Evolutionary conservation across 345 rosid genomes (phyloP).

Genomic region (Syzygium aqueum): DNA sequence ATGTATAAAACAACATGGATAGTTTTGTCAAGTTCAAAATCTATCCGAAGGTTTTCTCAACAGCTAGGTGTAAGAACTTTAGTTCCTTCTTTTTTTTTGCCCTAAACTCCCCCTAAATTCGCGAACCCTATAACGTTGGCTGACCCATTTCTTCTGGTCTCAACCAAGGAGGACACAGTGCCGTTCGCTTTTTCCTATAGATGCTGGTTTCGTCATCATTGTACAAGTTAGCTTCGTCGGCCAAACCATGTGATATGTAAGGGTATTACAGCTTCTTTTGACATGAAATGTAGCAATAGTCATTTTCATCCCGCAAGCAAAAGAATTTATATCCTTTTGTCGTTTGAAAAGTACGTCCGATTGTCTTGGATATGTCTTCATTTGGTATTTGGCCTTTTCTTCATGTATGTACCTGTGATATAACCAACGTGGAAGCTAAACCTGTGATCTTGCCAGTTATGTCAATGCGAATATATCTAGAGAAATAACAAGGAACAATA

Average conservation of each 20-base stretch:
- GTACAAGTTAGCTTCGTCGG: not conserved
- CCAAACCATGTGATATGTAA: not conserved
- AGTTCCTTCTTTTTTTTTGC: not conserved
- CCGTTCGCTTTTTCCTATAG: not conserved
- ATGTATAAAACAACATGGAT: too few relatives aligned
- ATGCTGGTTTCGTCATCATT: not conserved
- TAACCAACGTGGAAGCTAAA: not conserved
- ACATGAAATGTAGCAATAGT: not conserved
- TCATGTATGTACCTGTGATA: not conserved
- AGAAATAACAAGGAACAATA: not conserved
- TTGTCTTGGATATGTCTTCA: not conserved
- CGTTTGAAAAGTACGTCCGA: not conserved
- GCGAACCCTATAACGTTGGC: not conserved
- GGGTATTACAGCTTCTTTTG: too few relatives aligned
- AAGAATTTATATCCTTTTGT: not conserved
- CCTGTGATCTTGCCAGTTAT: not conserved
- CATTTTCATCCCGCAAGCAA: not conserved
- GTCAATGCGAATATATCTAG: too few relatives aligned
- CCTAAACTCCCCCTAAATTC: not conserved
- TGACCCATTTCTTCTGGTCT: not conserved
- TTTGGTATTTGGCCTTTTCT: not conserved
- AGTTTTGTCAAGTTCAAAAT: too few relatives aligned
- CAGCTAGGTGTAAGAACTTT: not conserved
- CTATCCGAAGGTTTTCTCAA: too few relatives aligned
- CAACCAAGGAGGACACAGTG: not conserved